Evolutionary conservation across 176 grass and related monocot species (phyloP), one percentile per base, ranked within the genome.

Genomic region (Oryza longistaminata): DNA sequence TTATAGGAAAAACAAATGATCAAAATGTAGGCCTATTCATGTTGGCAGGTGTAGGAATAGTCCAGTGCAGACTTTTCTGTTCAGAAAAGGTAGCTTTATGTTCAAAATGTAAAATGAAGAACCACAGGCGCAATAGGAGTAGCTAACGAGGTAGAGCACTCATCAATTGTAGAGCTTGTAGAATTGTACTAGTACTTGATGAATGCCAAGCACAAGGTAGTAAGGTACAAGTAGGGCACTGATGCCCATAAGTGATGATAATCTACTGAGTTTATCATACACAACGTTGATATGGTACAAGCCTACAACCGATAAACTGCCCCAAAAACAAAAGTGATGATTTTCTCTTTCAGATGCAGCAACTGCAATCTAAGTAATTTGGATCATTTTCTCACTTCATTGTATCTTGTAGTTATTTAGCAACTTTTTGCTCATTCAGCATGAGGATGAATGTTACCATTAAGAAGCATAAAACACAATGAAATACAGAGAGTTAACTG

Each of bases 1-100:
- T 80, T 74, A 13, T 66, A 79, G 12, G 26, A 45, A 88, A 17
- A 70, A 53, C 6, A 70, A 39, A 50, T 25, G 68, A 79, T 44
- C 21, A n/a, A 27, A 31, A 21, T 13, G 11, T 19, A 31, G 53
- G 19, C 53, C 17, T n/a, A 6, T n/a, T 21, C 17, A 58, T 21
- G 53, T 58, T 21, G 19, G 6, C 52, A 58, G 5, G 19, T 58
- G 53, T 58, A 58, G 17, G 19, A 58, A 0, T 58, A n/a, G 53
- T 21, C 7, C 53, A 58, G 7, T 58, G 53, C 53, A 9, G 0
- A n/a, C 21, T n/a, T 58, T 21, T 17, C 52, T 58, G 5, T 58
- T 58, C 1, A 58, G 17, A 35, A 60, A 16, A 64, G 25, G n/a
- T 45, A 62, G 26, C 43, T 82, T 9, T 60, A 82, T n/a, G 39